Conservation (phyloP, 179 eudicot genomes). For the Silene noctiflora region DNA sequence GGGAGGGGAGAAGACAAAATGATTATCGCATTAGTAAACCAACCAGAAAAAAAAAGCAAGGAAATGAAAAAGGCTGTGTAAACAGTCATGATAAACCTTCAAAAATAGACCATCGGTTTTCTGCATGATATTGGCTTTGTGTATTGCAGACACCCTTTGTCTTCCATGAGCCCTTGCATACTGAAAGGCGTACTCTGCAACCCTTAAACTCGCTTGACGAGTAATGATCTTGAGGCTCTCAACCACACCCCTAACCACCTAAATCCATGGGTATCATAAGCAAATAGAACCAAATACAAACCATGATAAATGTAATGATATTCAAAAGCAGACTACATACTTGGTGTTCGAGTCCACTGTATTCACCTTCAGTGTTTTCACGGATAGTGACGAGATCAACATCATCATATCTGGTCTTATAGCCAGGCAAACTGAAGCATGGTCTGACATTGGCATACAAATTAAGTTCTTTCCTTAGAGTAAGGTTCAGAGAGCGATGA, state of each 20-base stretch:
- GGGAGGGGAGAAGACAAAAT: not conserved
- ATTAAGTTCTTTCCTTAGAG: conserved; percentile 89
- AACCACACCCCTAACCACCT: conserved; percentile 99
- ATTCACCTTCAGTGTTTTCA: conserved; percentile 99
- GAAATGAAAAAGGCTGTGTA: not conserved
- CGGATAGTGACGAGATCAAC: conserved; percentile 94
- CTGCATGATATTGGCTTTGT: conserved; percentile 99
- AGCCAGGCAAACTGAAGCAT: conserved; percentile 97
- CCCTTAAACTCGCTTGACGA: conserved; percentile 95
- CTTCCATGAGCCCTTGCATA: conserved; percentile 93
- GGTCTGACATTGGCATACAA: conserved; percentile 98
- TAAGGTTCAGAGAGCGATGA: conserved; percentile 92
- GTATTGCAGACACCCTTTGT: conserved; percentile 90
- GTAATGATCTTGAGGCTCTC: conserved; percentile 97
- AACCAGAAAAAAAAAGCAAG: not conserved
- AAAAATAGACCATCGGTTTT: conserved; percentile 98
- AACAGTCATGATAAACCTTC: conserved; percentile 45
- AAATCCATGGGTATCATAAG: conserved; percentile 21
- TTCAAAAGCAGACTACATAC: conserved; percentile 37
- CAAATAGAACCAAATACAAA: conserved; percentile 16
- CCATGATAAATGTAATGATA: not conserved
- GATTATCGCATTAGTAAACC: conserved; percentile 7
- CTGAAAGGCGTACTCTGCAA: conserved; percentile 95
- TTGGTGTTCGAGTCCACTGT: conserved; percentile 98
- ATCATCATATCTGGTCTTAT: conserved; percentile 91